These are phyloP conservation scores for Syncephalastrum racemosum DNA, from an alignment of 371 early-diverging fungal genomes.

Conservation along the genomic window DNA sequence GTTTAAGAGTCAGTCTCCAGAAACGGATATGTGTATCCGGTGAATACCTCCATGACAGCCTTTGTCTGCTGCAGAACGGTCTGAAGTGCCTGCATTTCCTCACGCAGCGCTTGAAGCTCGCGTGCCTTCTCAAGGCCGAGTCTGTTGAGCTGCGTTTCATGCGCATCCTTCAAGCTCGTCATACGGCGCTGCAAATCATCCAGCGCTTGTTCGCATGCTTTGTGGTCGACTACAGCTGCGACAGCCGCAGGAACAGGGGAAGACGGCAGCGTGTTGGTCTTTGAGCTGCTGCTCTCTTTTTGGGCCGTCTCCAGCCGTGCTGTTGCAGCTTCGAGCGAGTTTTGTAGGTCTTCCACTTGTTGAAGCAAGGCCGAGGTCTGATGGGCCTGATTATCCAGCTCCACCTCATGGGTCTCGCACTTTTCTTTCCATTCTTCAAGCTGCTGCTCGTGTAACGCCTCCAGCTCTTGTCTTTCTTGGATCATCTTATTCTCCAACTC, in stretches of 20 bases:
- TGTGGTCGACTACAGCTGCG: constrained; percentile 12
- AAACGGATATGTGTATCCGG: neutral
- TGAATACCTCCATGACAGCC: constrained; percentile 4
- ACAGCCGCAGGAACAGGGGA: neutral
- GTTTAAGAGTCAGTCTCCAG: neutral
- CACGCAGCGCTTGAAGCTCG: constrained; percentile 18
- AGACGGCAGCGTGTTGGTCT: neutral
- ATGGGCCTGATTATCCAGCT: constrained; percentile 23
- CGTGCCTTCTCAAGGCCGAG: constrained; percentile 38
- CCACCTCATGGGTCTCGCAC: constrained; percentile 20
- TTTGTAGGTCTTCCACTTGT: constrained; percentile 39
- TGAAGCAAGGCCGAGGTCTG: constrained; percentile 28
- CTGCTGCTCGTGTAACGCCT: constrained; percentile 7
- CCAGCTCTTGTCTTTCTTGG: constrained; percentile 1
- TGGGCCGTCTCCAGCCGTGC: constrained; percentile 30
- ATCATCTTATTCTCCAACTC: constrained; percentile 7
- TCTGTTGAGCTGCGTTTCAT: constrained; percentile 29
- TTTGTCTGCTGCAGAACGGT: constrained; percentile 3
- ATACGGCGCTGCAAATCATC: constrained; percentile 29
- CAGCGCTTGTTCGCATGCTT: constrained; percentile 28
- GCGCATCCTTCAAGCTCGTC: constrained; percentile 24
- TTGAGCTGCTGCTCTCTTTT: constrained; percentile 6
- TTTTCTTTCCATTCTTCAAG: constrained; percentile 18
- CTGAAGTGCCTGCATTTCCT: constrained; percentile 10
- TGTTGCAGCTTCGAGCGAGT: constrained; percentile 40